Percentiles rank a stretch among this genome's conserved stretches.
phyloP scores from a whole-genome alignment of 1,139 yeast genomes.

The Kodamaea sp. region DNA sequence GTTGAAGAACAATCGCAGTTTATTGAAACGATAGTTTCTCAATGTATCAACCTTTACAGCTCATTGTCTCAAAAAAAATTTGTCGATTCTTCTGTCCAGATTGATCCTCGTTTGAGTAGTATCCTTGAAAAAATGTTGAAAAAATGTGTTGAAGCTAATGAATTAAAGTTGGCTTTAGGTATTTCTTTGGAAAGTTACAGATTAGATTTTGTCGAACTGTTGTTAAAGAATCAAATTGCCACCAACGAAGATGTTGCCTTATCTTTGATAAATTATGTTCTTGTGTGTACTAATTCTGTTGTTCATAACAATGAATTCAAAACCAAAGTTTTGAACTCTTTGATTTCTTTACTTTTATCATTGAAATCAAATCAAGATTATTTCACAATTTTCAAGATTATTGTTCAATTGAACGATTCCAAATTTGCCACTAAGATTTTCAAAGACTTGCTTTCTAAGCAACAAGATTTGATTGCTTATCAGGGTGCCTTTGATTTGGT shows the following conservation, averaged over 20 bases:
- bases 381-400: conserved; percentile 74
- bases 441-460: conserved; percentile 48
- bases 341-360: conserved; percentile 58
- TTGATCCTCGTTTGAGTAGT: conserved; percentile 60
- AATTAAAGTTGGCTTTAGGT: conserved; percentile 81
- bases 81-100: conserved; percentile 32
- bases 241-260: conserved; percentile 46
- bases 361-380: conserved; percentile 72
- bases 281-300: conserved; percentile 68
- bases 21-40: conserved; percentile 89
- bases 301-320: conserved; percentile 61
- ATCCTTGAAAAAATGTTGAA: conserved; percentile 85
- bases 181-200: conserved; percentile 86
- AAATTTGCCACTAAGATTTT: conserved; percentile 67
- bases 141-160: conserved; percentile 70
- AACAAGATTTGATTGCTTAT: conserved; percentile 58
- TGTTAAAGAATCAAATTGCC: conserved; percentile 48
- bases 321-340: conserved; percentile 54
- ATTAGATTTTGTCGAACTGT: conserved; percentile 69
- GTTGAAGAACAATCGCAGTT: conserved; percentile 75
- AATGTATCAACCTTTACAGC: conserved; percentile 84
- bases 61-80: conserved; percentile 56
- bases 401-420: conserved; percentile 81
- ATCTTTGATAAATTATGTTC: conserved; percentile 65
- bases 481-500: conserved; percentile 97